Conservation (phyloP, 345 rosid genomes). For the Geranium brycei region DNA sequence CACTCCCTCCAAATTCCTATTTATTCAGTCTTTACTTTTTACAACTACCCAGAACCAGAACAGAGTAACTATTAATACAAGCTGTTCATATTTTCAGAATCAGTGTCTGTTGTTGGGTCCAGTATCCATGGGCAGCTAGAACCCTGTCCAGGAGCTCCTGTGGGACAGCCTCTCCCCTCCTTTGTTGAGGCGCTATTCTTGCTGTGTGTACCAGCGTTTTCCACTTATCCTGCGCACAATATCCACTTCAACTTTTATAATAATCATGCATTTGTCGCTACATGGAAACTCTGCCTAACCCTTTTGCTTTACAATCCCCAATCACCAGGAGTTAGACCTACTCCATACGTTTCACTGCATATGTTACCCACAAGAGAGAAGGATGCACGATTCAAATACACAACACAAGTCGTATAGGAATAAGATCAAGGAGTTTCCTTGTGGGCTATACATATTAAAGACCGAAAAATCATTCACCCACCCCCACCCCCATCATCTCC, state of each 20-base stretch:
- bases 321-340: too few relatives aligned
- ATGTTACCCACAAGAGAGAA: too few relatives aligned
- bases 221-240: constrained; percentile 69
- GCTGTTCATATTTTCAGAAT: neutral
- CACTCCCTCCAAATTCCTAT: neutral
- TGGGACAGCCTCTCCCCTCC: constrained; percentile 99
- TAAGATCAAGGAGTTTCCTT: too few relatives aligned
- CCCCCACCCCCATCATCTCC: too few relatives aligned
- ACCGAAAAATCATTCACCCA: too few relatives aligned
- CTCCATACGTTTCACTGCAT: too few relatives aligned
- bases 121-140: constrained; percentile 67
- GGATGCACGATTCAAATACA: too few relatives aligned
- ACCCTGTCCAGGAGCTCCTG: constrained; percentile 93
- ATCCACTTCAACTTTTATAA: neutral
- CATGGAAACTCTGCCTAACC: too few relatives aligned
- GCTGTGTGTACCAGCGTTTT: constrained; percentile 96
- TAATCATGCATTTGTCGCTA: neutral
- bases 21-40: neutral
- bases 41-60: neutral
- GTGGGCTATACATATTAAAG: too few relatives aligned
- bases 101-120: constrained; percentile 62
- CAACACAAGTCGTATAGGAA: too few relatives aligned
- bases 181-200: constrained; percentile 91
- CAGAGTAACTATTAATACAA: neutral
- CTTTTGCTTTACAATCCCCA: too few relatives aligned